These are phyloP conservation scores for Aspergillus cejpii DNA, from an alignment of 2,329 filamentous ascomycete species.

Conservation along the genomic window DNA sequence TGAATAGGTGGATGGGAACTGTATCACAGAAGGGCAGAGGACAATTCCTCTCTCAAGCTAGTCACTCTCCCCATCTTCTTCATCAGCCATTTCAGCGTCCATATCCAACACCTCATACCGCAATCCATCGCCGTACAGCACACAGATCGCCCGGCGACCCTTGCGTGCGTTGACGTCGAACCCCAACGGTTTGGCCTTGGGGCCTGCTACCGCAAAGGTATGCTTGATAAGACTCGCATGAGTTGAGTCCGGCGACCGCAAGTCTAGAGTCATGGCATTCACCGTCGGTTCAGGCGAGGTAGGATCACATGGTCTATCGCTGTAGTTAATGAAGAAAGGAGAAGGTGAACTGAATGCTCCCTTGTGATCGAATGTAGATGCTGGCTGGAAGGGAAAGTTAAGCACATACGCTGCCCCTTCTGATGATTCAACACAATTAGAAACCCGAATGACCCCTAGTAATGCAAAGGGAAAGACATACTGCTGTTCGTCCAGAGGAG, in stretches of 20 bases:
- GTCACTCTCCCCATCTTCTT: slow-evolving; percentile 24
- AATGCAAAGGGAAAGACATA: slow-evolving; percentile 12
- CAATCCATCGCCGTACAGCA: slow-evolving; percentile 49
- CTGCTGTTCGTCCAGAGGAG: slow-evolving; percentile 47
- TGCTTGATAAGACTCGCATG: slow-evolving; percentile 37
- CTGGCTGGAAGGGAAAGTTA: slow-evolving; percentile 28
- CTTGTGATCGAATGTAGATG: slow-evolving; percentile 2
- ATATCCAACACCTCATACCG: slow-evolving; percentile 54
- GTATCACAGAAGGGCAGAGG: not conserved
- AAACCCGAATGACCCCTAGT: not conserved
- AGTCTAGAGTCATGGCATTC: slow-evolving; percentile 14
- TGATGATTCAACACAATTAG: slow-evolving; percentile 6
- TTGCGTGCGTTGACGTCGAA: slow-evolving; percentile 52
- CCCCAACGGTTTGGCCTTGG: slow-evolving; percentile 44
- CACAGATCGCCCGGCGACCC: slow-evolving; percentile 48
- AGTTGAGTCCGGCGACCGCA: slow-evolving; percentile 13
- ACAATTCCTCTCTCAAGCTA: slow-evolving; percentile 8
- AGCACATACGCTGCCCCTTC: slow-evolving; percentile 29
- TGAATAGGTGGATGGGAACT: not conserved
- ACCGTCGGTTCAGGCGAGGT: slow-evolving; percentile 11
- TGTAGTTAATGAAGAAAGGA: slow-evolving; percentile 19
- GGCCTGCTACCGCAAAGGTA: slow-evolving; percentile 39
- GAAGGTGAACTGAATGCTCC: slow-evolving; percentile 7
- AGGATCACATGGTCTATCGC: slow-evolving; percentile 10
- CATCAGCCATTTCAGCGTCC: slow-evolving; percentile 38